Evolutionary conservation across 2,329 filamentous ascomycete genomes (phyloP).

Genomic region (Coniochaeta sp.): DNA sequence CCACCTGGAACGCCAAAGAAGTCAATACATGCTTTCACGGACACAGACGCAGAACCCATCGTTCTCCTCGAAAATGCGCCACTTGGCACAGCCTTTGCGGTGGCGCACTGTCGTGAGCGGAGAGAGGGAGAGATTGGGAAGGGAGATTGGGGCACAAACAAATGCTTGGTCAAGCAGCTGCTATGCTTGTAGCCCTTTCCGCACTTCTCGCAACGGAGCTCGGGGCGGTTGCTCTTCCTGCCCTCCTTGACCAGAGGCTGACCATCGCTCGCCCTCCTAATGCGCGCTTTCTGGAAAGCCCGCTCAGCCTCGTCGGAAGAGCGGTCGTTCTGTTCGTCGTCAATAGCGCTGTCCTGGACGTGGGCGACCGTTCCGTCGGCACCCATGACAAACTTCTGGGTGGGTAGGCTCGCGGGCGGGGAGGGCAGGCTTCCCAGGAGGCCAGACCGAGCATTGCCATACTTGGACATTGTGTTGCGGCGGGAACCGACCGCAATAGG

Average conservation of each 20-base stretch:
- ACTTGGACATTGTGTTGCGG: slow-evolving; percentile 64
- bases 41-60: background rate
- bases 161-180: slow-evolving; percentile 99
- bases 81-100: background rate
- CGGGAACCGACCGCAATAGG: slow-evolving; percentile 52
- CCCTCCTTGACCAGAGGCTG: slow-evolving; percentile 76
- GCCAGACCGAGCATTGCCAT: slow-evolving; percentile 43
- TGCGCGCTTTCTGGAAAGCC: slow-evolving; percentile 40
- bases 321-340: slow-evolving; percentile 57
- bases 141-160: slow-evolving; percentile 71
- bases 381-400: slow-evolving; percentile 39
- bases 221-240: slow-evolving; percentile 69
- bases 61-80: background rate
- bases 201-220: slow-evolving; percentile 94
- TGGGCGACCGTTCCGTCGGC: slow-evolving; percentile 35
- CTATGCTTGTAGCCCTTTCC: slow-evolving; percentile 99
- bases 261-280: slow-evolving; percentile 73
- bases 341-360: slow-evolving; percentile 55
- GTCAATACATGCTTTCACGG: slow-evolving; percentile 31
- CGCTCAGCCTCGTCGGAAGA: slow-evolving; percentile 47
- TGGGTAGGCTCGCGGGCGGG: slow-evolving; percentile 62
- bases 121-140: slow-evolving; percentile 24
- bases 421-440: slow-evolving; percentile 52
- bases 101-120: background rate
- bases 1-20: slow-evolving; percentile 62